Conservation (phyloP, 768 basidiomycete species). For the Pleurotus pulmonarius region DNA sequence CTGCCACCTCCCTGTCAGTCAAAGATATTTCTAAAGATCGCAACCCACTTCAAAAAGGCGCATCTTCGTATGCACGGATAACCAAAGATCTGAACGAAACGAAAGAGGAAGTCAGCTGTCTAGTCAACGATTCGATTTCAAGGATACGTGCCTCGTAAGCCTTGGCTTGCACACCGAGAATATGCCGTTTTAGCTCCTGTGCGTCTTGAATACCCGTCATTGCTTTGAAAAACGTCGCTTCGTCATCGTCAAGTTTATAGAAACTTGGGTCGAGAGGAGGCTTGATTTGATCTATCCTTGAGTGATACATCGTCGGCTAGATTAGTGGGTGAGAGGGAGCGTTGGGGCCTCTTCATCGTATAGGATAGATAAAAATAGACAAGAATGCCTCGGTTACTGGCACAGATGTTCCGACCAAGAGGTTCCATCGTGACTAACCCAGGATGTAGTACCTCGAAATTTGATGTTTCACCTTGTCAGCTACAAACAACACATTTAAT, state of each 20-base stretch:
- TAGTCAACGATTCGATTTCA: neutral
- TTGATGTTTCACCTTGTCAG: too few relatives aligned
- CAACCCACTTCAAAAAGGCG: slow-evolving; percentile 22
- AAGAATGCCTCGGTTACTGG: too few relatives aligned
- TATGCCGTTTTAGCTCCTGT: slow-evolving; percentile 33
- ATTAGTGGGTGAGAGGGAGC: too few relatives aligned
- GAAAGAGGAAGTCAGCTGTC: neutral
- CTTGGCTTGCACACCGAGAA: slow-evolving; percentile 30
- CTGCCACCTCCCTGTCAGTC: slow-evolving; percentile 2
- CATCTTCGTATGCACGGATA: slow-evolving; percentile 29
- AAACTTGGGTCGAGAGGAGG: slow-evolving; percentile 7
- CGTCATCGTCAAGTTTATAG: slow-evolving; percentile 22
- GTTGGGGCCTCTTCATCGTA: too few relatives aligned
- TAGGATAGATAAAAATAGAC: too few relatives aligned
- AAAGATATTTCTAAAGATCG: neutral
- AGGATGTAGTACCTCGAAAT: too few relatives aligned
- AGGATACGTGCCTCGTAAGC: slow-evolving; percentile 23
- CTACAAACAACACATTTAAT: too few relatives aligned
- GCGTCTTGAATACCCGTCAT: slow-evolving; percentile 34
- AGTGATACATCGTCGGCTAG: too few relatives aligned
- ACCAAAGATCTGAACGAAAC: slow-evolving; percentile 19
- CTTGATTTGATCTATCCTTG: too few relatives aligned
- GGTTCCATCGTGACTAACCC: too few relatives aligned
- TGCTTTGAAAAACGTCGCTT: slow-evolving; percentile 30
- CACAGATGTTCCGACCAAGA: too few relatives aligned